Base-by-base conservation (phyloP, 2,329 filamentous ascomycete genomes). In the Eurotiales sp. region DNA sequence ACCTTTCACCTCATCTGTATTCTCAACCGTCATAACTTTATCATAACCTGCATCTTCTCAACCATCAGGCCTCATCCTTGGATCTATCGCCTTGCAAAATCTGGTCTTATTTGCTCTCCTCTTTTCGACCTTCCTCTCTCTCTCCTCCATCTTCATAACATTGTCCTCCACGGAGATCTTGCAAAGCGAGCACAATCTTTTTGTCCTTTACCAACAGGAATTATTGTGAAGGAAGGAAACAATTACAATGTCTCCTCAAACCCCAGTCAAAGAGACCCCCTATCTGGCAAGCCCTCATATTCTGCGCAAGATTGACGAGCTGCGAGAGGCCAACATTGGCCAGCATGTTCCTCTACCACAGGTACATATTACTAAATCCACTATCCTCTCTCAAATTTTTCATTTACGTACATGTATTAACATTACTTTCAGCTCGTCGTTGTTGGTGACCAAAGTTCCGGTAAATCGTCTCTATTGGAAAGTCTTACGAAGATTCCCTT, bases 391-490 rank as follows among this genome's bases (percentile, higher is more conserved):
- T 19, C 4, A 17, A 7, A 4, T 15, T 37, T 19, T 11, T 8
- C 17, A 19, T 10, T 8, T 15, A 19, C 10, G 11, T 37, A 8
- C 8, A 15, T 15, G 6, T 8, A 19, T 3, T 21, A 27, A 27
- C 21, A 2, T 8, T 15, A 15, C 30, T 19, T 37, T 21, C 21
- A 81, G 56, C 71, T 83, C 32, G 74, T 84, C 2, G 80, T 84
- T 2, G 78, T 79, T 25, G 82, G 83, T 4, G 77, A 83, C 49
- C 80, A 82, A 50, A 82, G 77, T 0, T 77, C 77, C 1, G 83
- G 82, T 2, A 86, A 86, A 60, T 82, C 77, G n/a, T 85, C 81
- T 0, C 80, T 85, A 0, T 73, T 86, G 0, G 80, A 86, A 56
- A 83, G 82, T 0, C 80, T 86, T 41, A 81, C 82, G 0, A 74